phyloP scores from a whole-genome alignment of 2,329 filamentous ascomycete species.

The Ceratocystis diversiconidia region DNA sequence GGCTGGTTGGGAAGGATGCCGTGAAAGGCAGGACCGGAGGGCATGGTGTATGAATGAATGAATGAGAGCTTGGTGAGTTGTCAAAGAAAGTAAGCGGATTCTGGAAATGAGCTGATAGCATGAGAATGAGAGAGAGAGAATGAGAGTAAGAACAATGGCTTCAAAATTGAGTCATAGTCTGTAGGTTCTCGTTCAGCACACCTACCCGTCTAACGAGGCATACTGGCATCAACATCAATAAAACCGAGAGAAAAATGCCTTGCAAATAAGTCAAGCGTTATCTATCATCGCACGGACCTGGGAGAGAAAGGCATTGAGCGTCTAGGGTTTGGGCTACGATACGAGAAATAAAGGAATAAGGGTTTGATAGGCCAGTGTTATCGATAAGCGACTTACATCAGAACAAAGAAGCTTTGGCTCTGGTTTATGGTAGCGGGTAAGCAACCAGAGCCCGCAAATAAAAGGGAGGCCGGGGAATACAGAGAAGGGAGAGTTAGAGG shows the following conservation, averaged over 20 bases:
- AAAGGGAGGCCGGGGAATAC: background rate
- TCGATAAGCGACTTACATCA: slow-evolving; percentile 4
- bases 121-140: background rate
- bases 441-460: background rate
- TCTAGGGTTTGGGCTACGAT: background rate
- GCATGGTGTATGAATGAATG: background rate
- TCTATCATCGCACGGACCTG: background rate
- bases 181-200: background rate
- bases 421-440: background rate
- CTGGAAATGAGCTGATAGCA: background rate
- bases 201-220: background rate
- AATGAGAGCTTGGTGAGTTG: background rate
- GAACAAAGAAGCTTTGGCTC: background rate
- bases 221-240: background rate
- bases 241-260: background rate
- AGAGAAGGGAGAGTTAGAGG: background rate
- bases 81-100: background rate
- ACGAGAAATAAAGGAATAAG: background rate
- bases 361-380: background rate
- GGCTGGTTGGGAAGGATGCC: background rate
- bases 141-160: background rate
- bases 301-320: background rate
- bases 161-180: background rate
- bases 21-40: background rate
- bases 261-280: background rate